Percentiles rank a stretch among this genome's conserved stretches.
Conservation (phyloP, 352 stramenopile species). For the Phytophthora colocasiae region DNA sequence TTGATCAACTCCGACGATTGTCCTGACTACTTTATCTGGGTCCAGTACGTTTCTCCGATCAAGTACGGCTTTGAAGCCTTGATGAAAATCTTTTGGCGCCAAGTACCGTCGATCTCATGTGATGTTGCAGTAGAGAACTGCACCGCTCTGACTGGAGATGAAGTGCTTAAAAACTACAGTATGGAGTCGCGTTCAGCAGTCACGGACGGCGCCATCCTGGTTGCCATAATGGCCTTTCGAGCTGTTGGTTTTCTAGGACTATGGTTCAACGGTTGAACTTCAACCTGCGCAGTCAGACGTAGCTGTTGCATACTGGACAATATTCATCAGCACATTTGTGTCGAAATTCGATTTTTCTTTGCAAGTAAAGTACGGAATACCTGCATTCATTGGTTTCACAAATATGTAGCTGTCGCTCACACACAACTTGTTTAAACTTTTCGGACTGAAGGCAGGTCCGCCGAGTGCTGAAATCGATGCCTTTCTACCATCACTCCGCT, state of each 20-base stretch:
- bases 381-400: no score
- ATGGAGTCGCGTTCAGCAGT: slow-evolving; percentile 22
- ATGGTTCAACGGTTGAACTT: no score
- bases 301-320: neutral
- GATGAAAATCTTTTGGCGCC: slow-evolving; percentile 59
- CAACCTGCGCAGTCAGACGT: slow-evolving; percentile 13
- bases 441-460: no score
- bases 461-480: no score
- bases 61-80: slow-evolving; percentile 56
- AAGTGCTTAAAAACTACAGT: slow-evolving; percentile 45
- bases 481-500: no score
- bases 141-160: slow-evolving; percentile 26
- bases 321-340: neutral
- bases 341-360: neutral
- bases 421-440: no score
- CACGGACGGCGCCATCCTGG: slow-evolving; percentile 22
- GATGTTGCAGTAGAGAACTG: slow-evolving; percentile 29
- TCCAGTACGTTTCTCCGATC: slow-evolving; percentile 55
- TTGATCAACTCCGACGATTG: slow-evolving; percentile 51
- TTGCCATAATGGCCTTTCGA: slow-evolving; percentile 40
- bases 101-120: slow-evolving; percentile 48
- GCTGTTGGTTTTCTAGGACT: slow-evolving; percentile 31
- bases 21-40: slow-evolving; percentile 54
- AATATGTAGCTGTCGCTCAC: no score
- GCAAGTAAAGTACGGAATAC: no score